These are phyloP conservation scores for Tillandsia leiboldiana DNA, from an alignment of 176 grass and related monocot species.

Conservation along the genomic window DNA sequence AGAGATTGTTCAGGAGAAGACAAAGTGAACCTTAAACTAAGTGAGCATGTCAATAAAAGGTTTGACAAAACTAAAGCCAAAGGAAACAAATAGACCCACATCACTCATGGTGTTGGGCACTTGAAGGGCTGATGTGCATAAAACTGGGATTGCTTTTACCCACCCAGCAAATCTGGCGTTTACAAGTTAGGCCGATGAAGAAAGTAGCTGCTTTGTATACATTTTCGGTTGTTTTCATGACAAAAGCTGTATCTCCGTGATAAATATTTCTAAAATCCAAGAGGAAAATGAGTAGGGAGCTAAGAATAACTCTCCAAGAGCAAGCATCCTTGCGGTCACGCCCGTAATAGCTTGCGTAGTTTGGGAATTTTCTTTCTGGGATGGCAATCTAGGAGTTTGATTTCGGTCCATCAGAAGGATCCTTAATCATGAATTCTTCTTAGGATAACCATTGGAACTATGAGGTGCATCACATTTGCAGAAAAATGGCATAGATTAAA, in stretches of 20 bases:
- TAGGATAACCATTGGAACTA: no score
- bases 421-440: no score
- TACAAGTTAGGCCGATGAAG: constrained; percentile 22
- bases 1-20: constrained; percentile 30
- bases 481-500: no score
- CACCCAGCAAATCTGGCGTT: constrained; percentile 26
- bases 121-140: constrained; percentile 20
- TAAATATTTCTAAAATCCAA: constrained; percentile 12
- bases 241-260: constrained; percentile 18
- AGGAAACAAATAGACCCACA: constrained; percentile 34
- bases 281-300: not conserved
- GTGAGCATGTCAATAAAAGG: constrained; percentile 61
- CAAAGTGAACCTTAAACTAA: constrained; percentile 72
- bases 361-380: no score
- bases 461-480: no score
- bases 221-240: constrained; percentile 16
- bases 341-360: no score
- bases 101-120: constrained; percentile 57
- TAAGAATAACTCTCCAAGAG: not conserved
- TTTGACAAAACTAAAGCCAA: constrained; percentile 51
- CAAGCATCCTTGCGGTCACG: constrained; percentile 1
- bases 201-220: constrained; percentile 9
- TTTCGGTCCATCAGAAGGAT: no score
- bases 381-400: no score
- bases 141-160: constrained; percentile 42